phyloP scores from a whole-genome alignment of 2,329 filamentous ascomycete species.

The Cladophialophora exuberans region DNA sequence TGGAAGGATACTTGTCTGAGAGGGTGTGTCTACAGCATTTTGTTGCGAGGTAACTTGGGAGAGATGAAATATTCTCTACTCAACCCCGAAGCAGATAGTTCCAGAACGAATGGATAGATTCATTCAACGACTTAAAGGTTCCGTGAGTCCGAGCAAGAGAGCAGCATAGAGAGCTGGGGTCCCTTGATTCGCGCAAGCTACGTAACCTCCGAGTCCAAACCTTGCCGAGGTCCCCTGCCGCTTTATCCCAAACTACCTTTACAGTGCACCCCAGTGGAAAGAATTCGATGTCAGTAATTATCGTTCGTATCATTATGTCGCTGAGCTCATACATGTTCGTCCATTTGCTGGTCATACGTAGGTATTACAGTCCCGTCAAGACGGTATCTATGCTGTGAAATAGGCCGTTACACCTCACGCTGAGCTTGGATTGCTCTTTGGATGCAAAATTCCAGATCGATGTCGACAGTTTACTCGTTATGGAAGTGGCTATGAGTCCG shows the following conservation, averaged over 20 bases:
- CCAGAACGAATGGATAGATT: neutral
- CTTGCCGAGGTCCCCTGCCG: slow-evolving; percentile 1
- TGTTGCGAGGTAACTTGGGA: neutral
- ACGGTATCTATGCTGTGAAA: no score
- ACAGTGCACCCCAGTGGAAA: no score
- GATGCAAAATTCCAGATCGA: neutral
- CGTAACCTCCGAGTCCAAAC: neutral
- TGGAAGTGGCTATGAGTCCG: slow-evolving; percentile 8
- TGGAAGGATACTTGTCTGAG: neutral
- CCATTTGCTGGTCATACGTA: no score
- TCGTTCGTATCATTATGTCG: no score
- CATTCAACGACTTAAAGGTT: neutral
- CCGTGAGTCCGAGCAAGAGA: slow-evolving; percentile 17
- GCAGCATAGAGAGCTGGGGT: neutral
- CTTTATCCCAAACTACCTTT: neutral
- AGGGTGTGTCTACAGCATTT: slow-evolving; percentile 8
- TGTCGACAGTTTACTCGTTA: neutral
- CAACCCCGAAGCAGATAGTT: neutral
- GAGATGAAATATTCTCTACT: neutral
- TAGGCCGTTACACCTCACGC: neutral
- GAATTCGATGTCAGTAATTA: no score
- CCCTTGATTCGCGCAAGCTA: neutral
- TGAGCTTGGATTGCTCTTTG: neutral
- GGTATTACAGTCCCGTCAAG: no score
- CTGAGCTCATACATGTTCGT: no score